A percentile compares a stretch with the other conserved stretches of the same genome.
phyloP scores from a whole-genome alignment of 2,329 filamentous ascomycete genomes.

The Aspergillus pseudoviridinutans region DNA sequence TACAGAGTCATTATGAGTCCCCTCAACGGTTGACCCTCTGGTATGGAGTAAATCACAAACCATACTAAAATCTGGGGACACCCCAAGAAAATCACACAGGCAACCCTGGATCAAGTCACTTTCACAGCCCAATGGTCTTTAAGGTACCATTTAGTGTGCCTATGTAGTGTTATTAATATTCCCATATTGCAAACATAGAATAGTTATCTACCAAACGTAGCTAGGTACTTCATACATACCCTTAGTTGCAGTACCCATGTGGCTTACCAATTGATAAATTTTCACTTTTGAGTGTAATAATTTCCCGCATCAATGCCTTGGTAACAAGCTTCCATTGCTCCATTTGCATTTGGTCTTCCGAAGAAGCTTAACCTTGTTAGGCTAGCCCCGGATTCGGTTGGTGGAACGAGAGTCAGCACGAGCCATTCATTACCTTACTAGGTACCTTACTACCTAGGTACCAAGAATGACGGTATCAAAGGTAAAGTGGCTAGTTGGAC shows the following conservation, averaged over 20 bases:
- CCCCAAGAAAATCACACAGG: neutral
- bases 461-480: neutral
- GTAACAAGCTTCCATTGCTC: neutral
- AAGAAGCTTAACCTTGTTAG: neutral
- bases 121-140: neutral
- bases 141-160: too few species aligned
- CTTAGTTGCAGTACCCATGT: neutral
- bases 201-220: neutral
- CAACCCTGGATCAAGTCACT: neutral
- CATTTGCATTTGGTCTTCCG: neutral
- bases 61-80: too few species aligned
- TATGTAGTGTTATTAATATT: too few species aligned
- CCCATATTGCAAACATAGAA: neutral
- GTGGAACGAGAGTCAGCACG: neutral
- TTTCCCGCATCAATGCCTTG: neutral
- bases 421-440: too few species aligned
- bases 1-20: too few species aligned
- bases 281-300: neutral
- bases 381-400: neutral
- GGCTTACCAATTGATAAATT: neutral
- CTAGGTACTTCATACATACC: neutral
- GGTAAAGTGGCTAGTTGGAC: neutral
- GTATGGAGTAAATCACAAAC: too few species aligned
- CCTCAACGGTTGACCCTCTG: too few species aligned
- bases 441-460: too few species aligned